Base-by-base conservation (phyloP, 306 rosid species). In the Malus sieversii region DNA sequence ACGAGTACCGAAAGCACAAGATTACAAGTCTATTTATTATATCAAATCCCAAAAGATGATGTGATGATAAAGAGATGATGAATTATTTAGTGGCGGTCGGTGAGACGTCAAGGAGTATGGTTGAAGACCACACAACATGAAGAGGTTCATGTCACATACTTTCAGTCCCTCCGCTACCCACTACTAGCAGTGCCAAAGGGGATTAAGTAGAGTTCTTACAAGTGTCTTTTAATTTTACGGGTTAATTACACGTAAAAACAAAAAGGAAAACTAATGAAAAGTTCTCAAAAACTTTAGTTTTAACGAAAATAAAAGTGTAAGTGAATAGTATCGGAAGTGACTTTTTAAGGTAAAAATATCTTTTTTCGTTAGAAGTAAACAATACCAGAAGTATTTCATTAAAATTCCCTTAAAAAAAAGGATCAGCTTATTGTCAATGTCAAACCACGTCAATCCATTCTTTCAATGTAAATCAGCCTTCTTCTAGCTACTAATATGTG, bases 31-130 rank as follows among this genome's bases (percentile, higher is more conserved):
- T 5, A 48, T 48, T 1, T 3, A 46, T 48, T 8, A 0, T 19
- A 2, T n/a, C 0, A 57, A n/a, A 8, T 45, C 18, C 29, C n/a
- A 71, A 40, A 38, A 40, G 33, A 25, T 35, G 13, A n/a, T 29
- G 42, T 46, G 59, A 66, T 58, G 59, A 66, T 58, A 67, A 57
- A 45, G 78, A 64, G 6, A 30, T 20, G 23, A 64, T 30, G 23
- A 57, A 66, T 46, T 40, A 16, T 55, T 38, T n/a, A 44, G 44
- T 25, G 32, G 75, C 71, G 38, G 78, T 69, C 18, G 88, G 75
- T 82, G 77, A 67, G 72, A 80, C 64, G 89, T 82, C 83, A 80
- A 35, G 42, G 64, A 73, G 73, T 69, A 62, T 64, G 32, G 87
- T 76, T 79, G 70, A 68, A 35, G 77, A 66, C 38, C 62, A 70